phyloP scores from a whole-genome alignment of 1,284 basidiomycete genomes.

The Heterobasidion annosum region DNA sequence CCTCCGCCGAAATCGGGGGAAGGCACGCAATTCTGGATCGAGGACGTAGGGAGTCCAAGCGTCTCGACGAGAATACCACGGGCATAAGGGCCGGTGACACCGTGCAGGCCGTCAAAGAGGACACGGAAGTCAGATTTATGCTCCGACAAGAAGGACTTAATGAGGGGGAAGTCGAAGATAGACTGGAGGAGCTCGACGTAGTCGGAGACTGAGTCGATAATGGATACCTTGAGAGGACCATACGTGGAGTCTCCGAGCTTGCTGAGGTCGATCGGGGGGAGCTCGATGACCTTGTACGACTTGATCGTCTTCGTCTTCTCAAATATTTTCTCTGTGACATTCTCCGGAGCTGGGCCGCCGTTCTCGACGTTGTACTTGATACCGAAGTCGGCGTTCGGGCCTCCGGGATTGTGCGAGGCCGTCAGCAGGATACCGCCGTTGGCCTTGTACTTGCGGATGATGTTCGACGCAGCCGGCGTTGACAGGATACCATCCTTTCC shows the following conservation, averaged over 20 bases:
- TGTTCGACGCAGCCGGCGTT: slow-evolving; percentile 92
- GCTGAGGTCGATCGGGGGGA: slow-evolving; percentile 60
- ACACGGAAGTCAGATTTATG: slow-evolving; percentile 70
- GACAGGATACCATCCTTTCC: slow-evolving; percentile 90
- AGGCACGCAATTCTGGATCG: slow-evolving; percentile 89
- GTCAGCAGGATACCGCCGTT: slow-evolving; percentile 96
- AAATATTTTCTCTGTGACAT: slow-evolving; percentile 90
- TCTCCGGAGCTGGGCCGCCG: slow-evolving; percentile 94
- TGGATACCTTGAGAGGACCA: slow-evolving; percentile 78
- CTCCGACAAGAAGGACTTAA: slow-evolving; percentile 82
- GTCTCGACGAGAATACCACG: slow-evolving; percentile 80
- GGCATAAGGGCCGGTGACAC: slow-evolving; percentile 97
- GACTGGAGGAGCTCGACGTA: slow-evolving; percentile 79
- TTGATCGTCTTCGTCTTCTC: slow-evolving; percentile 84
- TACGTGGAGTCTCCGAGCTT: slow-evolving; percentile 76
- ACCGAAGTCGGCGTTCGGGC: slow-evolving; percentile 95
- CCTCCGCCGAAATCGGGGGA: slow-evolving; percentile 94
- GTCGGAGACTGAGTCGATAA: slow-evolving; percentile 93
- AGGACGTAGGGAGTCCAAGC: slow-evolving; percentile 74
- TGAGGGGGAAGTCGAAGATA: slow-evolving; percentile 94
- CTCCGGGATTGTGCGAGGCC: slow-evolving; percentile 97
- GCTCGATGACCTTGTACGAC: slow-evolving; percentile 81
- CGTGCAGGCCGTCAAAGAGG: slow-evolving; percentile 94
- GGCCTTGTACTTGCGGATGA: slow-evolving; percentile 94
- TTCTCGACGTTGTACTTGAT: slow-evolving; percentile 99